phyloP scores from a whole-genome alignment of 176 grass and related monocot genomes.

The Poa pratensis region DNA sequence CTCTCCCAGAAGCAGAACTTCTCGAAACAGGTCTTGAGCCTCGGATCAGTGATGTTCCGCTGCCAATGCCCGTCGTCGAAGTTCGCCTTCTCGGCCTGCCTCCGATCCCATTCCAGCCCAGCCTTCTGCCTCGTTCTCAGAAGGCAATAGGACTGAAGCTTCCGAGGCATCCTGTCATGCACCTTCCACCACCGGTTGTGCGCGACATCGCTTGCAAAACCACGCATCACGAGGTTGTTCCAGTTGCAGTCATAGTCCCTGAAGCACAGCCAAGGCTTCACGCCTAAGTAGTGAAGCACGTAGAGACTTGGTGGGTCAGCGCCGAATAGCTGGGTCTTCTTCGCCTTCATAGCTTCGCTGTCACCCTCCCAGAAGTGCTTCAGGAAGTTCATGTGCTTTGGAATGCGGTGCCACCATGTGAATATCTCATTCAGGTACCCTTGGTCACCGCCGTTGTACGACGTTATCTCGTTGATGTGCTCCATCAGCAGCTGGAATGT shows the following conservation, averaged over 20 bases:
- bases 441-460: constrained; percentile 92
- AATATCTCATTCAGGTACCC: constrained; percentile 98
- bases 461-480: constrained; percentile 83
- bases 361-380: constrained; percentile 99
- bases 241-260: constrained; percentile 96
- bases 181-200: constrained; percentile 82
- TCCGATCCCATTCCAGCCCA: constrained; percentile 71
- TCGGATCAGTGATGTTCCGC: constrained; percentile 67
- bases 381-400: constrained; percentile 88
- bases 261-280: constrained; percentile 97
- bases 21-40: constrained; percentile 73
- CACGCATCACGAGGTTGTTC: constrained; percentile 59
- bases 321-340: constrained; percentile 75
- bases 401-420: constrained; percentile 97
- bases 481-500: constrained; percentile 93
- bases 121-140: constrained; percentile 84
- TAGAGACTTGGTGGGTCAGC: constrained; percentile 75
- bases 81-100: constrained; percentile 76
- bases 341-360: constrained; percentile 50
- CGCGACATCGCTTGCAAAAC: constrained; percentile 80
- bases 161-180: constrained; percentile 72
- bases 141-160: constrained; percentile 65
- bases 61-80: constrained; percentile 75
- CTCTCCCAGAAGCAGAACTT: constrained; percentile 93
- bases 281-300: constrained; percentile 76